phyloP scores from a whole-genome alignment of 306 rosid genomes.

The Citrullus colocynthis region DNA sequence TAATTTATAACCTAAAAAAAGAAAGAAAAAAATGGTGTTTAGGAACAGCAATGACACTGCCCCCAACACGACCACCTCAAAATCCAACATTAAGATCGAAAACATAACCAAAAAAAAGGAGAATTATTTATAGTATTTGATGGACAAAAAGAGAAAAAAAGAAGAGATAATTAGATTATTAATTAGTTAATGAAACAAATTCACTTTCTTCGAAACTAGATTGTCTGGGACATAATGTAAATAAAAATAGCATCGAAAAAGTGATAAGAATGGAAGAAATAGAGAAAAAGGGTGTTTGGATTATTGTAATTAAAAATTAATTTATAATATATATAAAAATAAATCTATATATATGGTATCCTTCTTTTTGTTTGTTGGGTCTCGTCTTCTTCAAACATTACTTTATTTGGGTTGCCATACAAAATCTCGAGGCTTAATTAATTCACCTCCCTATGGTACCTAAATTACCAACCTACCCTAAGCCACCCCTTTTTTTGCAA shows the following conservation, averaged over 20 bases:
- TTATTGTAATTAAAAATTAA: not conserved
- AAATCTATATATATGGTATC: not conserved
- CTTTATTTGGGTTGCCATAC: not conserved
- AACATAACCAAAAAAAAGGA: not conserved
- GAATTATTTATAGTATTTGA: not conserved
- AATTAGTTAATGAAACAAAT: not conserved
- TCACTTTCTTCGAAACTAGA: not conserved
- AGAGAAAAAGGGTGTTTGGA: not conserved
- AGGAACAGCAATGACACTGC: not conserved
- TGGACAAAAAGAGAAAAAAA: not conserved
- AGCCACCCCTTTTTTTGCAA: no score
- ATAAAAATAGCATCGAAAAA: not conserved
- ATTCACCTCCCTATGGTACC: not conserved
- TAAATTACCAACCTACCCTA: not conserved
- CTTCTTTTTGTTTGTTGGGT: not conserved
- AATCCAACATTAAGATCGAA: not conserved
- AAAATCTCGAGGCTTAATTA: not conserved
- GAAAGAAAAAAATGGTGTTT: not conserved
- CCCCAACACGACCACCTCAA: slow-evolving; percentile 6
- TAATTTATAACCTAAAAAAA: no score
- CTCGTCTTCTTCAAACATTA: not conserved
- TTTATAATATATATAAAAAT: not conserved
- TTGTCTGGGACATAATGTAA: not conserved
- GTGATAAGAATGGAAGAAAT: not conserved
- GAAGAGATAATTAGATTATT: not conserved